Evolutionary conservation across 768 basidiomycete species (phyloP), one percentile per base, ranked within the genome.

Genomic region (Calvatia gigantea): DNA sequence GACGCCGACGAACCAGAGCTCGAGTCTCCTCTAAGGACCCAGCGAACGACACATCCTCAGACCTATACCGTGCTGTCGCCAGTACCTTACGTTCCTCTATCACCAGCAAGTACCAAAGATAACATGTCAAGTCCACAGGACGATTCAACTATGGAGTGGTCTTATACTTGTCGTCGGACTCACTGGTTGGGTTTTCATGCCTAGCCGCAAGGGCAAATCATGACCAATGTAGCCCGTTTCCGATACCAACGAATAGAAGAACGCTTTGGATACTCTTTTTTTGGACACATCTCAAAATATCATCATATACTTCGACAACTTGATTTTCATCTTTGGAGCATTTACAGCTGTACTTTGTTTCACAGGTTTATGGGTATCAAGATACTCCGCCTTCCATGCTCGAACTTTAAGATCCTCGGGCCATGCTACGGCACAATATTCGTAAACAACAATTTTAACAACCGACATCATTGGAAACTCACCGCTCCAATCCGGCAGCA

Each of bases 401-500:
- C 39, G 9, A 2, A 17, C 19, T 19, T 42, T 23, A 49, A 37
- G 48, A 49, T 49, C 48, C 48, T 3, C 21, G 19, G n/a, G 48
- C 48, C 48, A 49, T 37, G 9, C 48, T 49, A 25, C 14, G 48
- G 11, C 2, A 14, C 9, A 31, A 49, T 37, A 6, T 19, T 27
- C 17, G 21, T 49, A 21, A 49, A 27, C 19, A 49, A 8, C 15
- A 25, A 17, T n/a, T 7, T 35, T 21, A 5, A 17, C 21, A 49
- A 6, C 27, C 2, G 8, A 11, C 11, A 2, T 49, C 9, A 7
- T 43, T 17, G 1, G 1, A 33, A 25, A 49, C 54, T 49, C n/a
- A 56, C 54, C 54, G 45, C 54, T 42, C 19, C 37, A 56, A 41
- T 37, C 46, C 54, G n/a, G 45, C 54, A 11, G 32, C 44, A 49